Percentiles rank a stretch among this genome's conserved stretches.
phyloP scores from a whole-genome alignment of 2,329 filamentous ascomycete species.

The Pyrenochaeta sp. region DNA sequence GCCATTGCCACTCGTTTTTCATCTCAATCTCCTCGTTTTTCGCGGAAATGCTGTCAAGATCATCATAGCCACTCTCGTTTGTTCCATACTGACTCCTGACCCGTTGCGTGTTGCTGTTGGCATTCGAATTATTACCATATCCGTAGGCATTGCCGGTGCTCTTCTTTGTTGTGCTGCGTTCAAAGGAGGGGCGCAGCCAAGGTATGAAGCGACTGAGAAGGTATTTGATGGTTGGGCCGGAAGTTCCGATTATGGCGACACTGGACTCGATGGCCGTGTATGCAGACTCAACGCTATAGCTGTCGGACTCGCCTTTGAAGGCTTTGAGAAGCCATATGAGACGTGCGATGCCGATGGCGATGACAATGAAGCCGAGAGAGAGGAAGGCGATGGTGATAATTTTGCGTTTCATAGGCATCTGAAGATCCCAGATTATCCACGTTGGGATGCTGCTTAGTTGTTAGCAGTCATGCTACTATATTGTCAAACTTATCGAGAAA shows the following conservation, averaged over 20 bases:
- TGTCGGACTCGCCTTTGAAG: slow-evolving; percentile 21
- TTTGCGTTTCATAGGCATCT: slow-evolving; percentile 26
- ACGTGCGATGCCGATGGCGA: slow-evolving; percentile 25
- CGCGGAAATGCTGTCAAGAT: slow-evolving; percentile 16
- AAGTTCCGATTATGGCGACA: slow-evolving; percentile 25
- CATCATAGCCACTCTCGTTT: slow-evolving; percentile 17
- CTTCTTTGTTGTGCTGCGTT: slow-evolving; percentile 12
- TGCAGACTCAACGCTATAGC: slow-evolving; percentile 20
- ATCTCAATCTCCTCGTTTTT: slow-evolving; percentile 23
- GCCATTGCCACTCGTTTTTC: slow-evolving; percentile 26
- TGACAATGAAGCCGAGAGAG: slow-evolving; percentile 25
- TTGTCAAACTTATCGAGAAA: not conserved
- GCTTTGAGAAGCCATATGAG: slow-evolving; percentile 25
- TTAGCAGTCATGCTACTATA: not conserved
- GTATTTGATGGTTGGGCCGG: slow-evolving; percentile 24
- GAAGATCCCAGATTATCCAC: slow-evolving; percentile 34
- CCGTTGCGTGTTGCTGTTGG: slow-evolving; percentile 1
- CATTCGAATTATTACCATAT: slow-evolving; percentile 10
- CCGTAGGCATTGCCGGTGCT: slow-evolving; percentile 12
- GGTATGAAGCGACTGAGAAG: slow-evolving; percentile 22
- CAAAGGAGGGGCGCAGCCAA: slow-evolving; percentile 16
- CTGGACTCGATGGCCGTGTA: slow-evolving; percentile 24
- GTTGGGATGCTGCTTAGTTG: slow-evolving; percentile 24
- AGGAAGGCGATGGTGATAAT: slow-evolving; percentile 27
- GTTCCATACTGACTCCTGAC: slow-evolving; percentile 1